Evolutionary conservation across 306 rosid genomes (phyloP).

Genomic region (Cicer pinnatifidum): DNA sequence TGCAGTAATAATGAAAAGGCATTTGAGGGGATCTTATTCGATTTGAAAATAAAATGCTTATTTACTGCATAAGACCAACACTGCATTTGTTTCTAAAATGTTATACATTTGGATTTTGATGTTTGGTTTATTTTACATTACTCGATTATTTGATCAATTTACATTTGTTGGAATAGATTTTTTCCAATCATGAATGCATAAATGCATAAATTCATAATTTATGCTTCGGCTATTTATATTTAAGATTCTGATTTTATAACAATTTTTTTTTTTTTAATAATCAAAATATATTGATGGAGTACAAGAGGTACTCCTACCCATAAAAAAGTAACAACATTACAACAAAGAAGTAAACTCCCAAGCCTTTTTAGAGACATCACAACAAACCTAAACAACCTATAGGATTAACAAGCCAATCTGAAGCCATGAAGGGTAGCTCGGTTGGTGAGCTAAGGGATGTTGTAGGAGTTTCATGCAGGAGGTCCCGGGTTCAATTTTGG

Average conservation of each 20-base stretch:
- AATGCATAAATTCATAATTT: conserved; percentile 21
- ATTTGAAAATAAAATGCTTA: background rate
- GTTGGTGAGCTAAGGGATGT: too few species aligned
- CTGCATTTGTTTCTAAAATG: background rate
- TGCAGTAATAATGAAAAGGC: background rate
- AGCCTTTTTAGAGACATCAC: too few species aligned
- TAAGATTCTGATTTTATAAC: conserved; percentile 17
- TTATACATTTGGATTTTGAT: conserved; percentile 13
- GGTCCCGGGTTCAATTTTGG: too few species aligned
- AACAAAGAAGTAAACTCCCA: too few species aligned
- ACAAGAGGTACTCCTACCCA: too few species aligned
- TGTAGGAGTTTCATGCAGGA: too few species aligned
- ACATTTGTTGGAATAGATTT: background rate
- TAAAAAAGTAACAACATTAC: too few species aligned
- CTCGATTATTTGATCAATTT: background rate
- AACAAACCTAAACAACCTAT: too few species aligned
- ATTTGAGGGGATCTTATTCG: conserved; percentile 29
- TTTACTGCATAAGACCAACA: background rate
- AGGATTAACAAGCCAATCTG: too few species aligned
- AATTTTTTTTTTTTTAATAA: too few species aligned
- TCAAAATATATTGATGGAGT: too few species aligned
- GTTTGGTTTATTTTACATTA: background rate
- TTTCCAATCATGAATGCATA: background rate
- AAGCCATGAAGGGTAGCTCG: too few species aligned
- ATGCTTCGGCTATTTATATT: background rate